Evolutionary conservation across 768 basidiomycete genomes (phyloP).

Genomic region (Austroboletus festivus): DNA sequence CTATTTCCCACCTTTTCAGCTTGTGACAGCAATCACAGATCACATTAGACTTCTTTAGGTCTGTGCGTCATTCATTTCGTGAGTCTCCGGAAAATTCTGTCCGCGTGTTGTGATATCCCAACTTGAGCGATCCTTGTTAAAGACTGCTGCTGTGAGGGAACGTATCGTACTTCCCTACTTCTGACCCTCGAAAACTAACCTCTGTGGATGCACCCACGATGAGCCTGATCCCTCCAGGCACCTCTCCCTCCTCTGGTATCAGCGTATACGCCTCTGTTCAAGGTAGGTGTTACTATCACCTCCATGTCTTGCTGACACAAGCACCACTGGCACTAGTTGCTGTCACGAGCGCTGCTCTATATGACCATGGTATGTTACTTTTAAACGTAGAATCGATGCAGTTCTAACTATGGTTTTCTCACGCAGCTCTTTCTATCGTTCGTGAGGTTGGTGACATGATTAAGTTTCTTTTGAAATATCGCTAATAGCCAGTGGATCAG

Average conservation of each 20-base stretch:
- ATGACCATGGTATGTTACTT: conserved; percentile 25
- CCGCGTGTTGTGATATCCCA: background rate
- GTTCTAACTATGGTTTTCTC: background rate
- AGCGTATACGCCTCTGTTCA: conserved; percentile 21
- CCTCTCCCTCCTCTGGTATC: background rate
- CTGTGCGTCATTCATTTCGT: conserved; percentile 1
- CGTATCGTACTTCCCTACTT: background rate
- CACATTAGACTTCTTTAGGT: conserved; percentile 8
- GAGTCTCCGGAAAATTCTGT: conserved; percentile 1
- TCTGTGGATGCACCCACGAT: conserved; percentile 10
- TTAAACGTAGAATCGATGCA: background rate
- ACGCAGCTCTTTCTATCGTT: conserved; percentile 21
- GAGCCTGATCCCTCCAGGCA: conserved; percentile 21
- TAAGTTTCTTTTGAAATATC: background rate
- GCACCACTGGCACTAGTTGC: conserved; percentile 23
- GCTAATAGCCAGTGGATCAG: conserved; percentile 10
- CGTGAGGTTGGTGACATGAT: conserved; percentile 24
- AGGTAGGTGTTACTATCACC: conserved; percentile 9
- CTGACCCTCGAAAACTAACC: background rate
- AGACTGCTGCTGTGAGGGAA: conserved; percentile 5
- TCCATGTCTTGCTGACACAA: background rate
- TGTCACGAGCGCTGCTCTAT: conserved; percentile 25
- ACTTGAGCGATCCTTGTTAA: conserved; percentile 15
- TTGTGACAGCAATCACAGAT: background rate
- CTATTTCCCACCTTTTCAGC: no score